Evolutionary conservation across 176 grass and related monocot species (phyloP).

Genomic region (Pontederia paniculata): DNA sequence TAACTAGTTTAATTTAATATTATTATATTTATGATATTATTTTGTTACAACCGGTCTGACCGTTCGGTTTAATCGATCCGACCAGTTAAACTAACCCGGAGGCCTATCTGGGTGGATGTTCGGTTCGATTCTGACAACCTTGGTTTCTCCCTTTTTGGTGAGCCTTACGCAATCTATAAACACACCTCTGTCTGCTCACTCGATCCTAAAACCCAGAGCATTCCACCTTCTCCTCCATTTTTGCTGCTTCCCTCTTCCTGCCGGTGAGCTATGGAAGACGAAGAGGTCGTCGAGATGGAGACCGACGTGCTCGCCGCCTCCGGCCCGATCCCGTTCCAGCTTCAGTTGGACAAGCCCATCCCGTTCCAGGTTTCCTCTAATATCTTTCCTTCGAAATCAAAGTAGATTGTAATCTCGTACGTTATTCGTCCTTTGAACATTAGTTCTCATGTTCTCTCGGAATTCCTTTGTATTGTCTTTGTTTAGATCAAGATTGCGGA

Average conservation of each 20-base stretch:
- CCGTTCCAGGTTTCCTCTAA: constrained; percentile 54
- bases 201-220: no score
- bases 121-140: no score
- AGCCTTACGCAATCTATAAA: no score
- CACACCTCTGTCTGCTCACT: no score
- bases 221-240: neutral
- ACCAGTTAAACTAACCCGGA: no score
- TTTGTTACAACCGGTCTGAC: no score
- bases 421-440: neutral
- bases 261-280: constrained; percentile 22
- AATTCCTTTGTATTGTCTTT: constrained; percentile 2
- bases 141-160: no score
- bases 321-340: constrained; percentile 62
- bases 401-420: no score
- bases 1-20: no score
- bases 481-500: constrained; percentile 80
- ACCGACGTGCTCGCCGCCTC: constrained; percentile 1
- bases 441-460: neutral
- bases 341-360: constrained; percentile 83
- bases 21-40: no score
- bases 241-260: neutral
- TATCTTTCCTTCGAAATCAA: neutral
- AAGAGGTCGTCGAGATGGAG: constrained; percentile 40
- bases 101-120: no score
- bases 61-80: no score